Evolutionary conservation across 805 yeast genomes (phyloP), one percentile per base, ranked within the genome.

Genomic region (Suhomyces tanzawaensis): DNA sequence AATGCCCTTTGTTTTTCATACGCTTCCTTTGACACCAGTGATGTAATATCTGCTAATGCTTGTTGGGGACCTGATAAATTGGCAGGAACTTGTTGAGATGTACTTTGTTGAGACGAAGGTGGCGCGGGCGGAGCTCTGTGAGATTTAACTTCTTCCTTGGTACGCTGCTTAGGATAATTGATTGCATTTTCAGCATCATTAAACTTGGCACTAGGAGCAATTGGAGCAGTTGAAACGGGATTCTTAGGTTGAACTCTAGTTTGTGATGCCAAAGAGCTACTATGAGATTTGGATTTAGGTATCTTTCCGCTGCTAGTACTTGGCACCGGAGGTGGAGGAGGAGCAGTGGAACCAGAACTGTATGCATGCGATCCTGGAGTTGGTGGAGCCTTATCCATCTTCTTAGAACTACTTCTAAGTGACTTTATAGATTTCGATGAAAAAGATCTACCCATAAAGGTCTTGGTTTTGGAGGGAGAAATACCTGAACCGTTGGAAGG

Each of bases 71-170:
- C 55, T 7, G 64, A 40, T 23, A 24, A 63, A 13, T 62, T 66
- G 3, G 62, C 58, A 14, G 69, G 70, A 13, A 64, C 64, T 29
- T 58, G 67, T 19, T 34, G 32, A 9, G 40, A 9, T 21, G 18
- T 9, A 27, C 39, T 32, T 29, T 24, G 37, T 11, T 23, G 15
- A 15, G 27, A 29, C 3, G 34, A 17, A 7, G 71, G 72, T 3
- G 74, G 72, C 16, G 73, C 72, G 4, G 73, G 73, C 16, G 73
- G 69, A 4, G 71, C 64, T 34, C 72, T 47, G 39, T 64, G 71
- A 4, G 62, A 39, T 34, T 52, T 60, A 30, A 64, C 42, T 12
- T 64, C 69, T 7, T 45, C 49, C 17, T 46, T 49, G 15, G 41
- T 44, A 23, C 64, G 40, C 36, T 46, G 51, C 32, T 56, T 52